Base-by-base conservation (phyloP, 1,284 basidiomycete species). In the Trametes pubescens region DNA sequence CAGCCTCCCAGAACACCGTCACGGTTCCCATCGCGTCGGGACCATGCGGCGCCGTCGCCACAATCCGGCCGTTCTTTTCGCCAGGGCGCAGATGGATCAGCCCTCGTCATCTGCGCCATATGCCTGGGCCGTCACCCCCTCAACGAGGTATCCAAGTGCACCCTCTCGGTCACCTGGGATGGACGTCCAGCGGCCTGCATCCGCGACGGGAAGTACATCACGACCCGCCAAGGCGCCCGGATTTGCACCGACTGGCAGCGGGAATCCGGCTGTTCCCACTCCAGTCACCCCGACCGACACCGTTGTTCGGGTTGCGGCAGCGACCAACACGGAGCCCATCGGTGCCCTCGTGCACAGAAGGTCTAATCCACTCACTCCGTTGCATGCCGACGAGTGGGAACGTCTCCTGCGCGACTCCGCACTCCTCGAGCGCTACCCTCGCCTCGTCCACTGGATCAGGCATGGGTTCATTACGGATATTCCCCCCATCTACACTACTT, bases 241-340 rank as follows among this genome's bases (percentile, higher is more conserved):
- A 16, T 70, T 11, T 75, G 74, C 61, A 59, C 58, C 59, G 54
- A 70, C 38, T 74, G 65, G 65, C 73, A 73, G 61, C 57, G 62
- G 10, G 22, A 35, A 0, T 13, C 21, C 1, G 65, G 70, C 0
- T 74, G 72, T 68, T 44, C 11, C 8, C 22, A n/a, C 34, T 14
- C 21, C 29, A 44, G 14, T 13, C 59, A 65, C 49, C 34, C 51
- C 43, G 57, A 64, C 21, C 13, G 51, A 2, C 75, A 75, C 52
- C 47, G 66, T 10, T 76, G 75, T 65, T 74, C 74, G 1, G 72
- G 75, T 0, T 75, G 75, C 43, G 69, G 73, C n/a, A 22, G 32
- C 32, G 5, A 11, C 40, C 3, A 51, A 52, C 73, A 76, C 55
- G 68, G 74, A 3, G 71, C 73, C 57, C 46, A 65, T 34, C 16